Base-by-base conservation (phyloP, 202 grass and related monocot species). In the Setaria viridis region DNA sequence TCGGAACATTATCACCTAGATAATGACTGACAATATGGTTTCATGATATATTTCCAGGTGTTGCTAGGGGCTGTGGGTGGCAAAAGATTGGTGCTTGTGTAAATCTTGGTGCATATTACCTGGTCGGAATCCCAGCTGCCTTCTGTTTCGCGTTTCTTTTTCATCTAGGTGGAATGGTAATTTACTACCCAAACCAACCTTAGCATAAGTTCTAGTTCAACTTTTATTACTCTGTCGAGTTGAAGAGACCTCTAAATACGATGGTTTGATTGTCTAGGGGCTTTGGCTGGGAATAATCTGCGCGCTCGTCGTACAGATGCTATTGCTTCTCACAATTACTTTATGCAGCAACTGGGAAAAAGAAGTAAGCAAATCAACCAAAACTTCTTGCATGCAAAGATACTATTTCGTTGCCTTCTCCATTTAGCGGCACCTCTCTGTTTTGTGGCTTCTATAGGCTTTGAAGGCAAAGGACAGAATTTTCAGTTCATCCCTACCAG, bases 61-160 rank as follows among this genome's bases (percentile, higher is more conserved):
- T 94, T 39, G 91, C 81, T 66, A 90, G 94, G 85, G 94, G 94
- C 3, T 94, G 89, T 63, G 94, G 94, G 21, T 91, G 91, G 82
- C 95, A 95, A 86, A 95, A 98, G 89, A 91, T 98, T 69, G 93
- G 95, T 41, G 93, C 93, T 59, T 89, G 59, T 68, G 86, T 98
- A 63, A 95, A 98, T 68, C 91, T 98, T 49, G 85, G 93, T 50
- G 93, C 91, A 13, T 98, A 92, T 76, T 98, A 98, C 67, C 72
- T 82, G 41, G 84, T 93, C 0, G 95, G 87, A 19, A 62, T 91
- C 58, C 89, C 89, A 32, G 76, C 74, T 0, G 79, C 87, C 0
- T 67, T 89, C 49, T 83, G 86, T 21, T 77, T 95, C 1, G 93
- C 89, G 47, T 95, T 98, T 70, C 42, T 92, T 17, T 81, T 87